These are phyloP conservation scores for Cardamine chenopodiifolia DNA, from an alignment of 345 rosid genomes.

Conservation along the genomic window DNA sequence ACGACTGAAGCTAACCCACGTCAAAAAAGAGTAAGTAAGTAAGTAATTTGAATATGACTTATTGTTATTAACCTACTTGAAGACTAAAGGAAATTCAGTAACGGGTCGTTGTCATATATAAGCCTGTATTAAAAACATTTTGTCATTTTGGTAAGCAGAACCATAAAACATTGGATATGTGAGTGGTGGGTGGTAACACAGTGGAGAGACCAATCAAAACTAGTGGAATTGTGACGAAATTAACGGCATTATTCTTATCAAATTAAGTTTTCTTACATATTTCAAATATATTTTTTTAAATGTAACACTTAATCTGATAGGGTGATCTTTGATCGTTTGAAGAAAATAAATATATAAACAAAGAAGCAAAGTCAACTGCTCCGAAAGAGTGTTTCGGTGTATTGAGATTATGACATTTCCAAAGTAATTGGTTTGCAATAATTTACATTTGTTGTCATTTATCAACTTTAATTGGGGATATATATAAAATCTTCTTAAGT, in stretches of 20 bases:
- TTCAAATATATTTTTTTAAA: neutral
- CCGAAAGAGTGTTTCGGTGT: constrained; percentile 34
- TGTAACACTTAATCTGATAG: constrained; percentile 15
- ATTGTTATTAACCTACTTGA: neutral
- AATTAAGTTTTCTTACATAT: neutral
- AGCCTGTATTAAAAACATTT: neutral
- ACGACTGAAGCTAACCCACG: constrained; percentile 43
- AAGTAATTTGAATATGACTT: constrained; percentile 26
- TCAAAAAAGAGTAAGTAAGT: constrained; percentile 4
- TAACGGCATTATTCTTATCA: constrained; percentile 28
- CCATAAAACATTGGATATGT: constrained; percentile 34
- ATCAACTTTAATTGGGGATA: neutral
- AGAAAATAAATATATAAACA: constrained; percentile 11
- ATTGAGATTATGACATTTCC: constrained; percentile 37
- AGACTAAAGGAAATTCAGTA: constrained; percentile 21
- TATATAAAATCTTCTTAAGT: neutral
- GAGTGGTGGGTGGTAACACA: constrained; percentile 40
- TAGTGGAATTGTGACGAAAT: constrained; percentile 43
- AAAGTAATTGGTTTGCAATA: constrained; percentile 29
- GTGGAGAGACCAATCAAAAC: constrained; percentile 45
- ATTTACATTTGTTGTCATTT: constrained; percentile 24
- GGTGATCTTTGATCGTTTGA: constrained; percentile 14
- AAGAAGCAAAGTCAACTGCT: constrained; percentile 33
- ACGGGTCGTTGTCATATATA: constrained; percentile 30
- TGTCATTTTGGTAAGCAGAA: constrained; percentile 36